These are phyloP conservation scores for Nakataea oryzae DNA, from an alignment of 2,329 filamentous ascomycete genomes.

Conservation along the genomic window DNA sequence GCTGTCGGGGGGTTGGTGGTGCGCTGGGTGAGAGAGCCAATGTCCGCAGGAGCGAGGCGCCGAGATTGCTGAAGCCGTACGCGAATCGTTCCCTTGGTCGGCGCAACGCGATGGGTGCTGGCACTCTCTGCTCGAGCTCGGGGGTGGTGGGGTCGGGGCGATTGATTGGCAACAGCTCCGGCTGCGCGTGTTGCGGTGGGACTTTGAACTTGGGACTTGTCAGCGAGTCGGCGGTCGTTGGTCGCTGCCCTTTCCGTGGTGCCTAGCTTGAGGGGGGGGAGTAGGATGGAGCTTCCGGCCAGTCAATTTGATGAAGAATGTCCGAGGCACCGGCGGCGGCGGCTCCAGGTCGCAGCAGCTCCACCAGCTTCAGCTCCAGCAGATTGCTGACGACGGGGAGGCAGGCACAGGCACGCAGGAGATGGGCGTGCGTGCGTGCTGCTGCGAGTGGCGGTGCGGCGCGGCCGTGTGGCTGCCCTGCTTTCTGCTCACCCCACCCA, in stretches of 20 bases:
- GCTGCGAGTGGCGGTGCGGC: no score
- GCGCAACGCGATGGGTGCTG: neutral
- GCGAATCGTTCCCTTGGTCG: slow-evolving; percentile 13
- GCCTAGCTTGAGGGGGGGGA: neutral
- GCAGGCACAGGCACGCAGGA: neutral
- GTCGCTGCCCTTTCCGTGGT: neutral
- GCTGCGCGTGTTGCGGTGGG: no score
- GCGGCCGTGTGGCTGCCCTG: no score
- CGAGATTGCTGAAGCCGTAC: neutral
- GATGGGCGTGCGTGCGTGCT: no score
- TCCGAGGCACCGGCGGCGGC: no score
- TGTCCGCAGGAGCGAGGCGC: neutral
- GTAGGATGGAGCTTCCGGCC: neutral
- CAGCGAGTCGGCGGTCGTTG: neutral
- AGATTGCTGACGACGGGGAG: no score
- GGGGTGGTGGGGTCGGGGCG: neutral
- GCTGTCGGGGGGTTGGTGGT: neutral
- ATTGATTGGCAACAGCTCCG: no score
- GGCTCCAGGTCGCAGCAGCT: neutral
- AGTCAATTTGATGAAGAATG: neutral
- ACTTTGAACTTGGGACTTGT: no score
- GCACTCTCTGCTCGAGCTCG: neutral
- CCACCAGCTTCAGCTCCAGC: neutral
- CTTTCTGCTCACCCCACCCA: no score
- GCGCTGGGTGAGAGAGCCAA: neutral